These are phyloP conservation scores for Scalesia atractyloides DNA, from an alignment of 129 eudicot genomes.

Conservation along the genomic window DNA sequence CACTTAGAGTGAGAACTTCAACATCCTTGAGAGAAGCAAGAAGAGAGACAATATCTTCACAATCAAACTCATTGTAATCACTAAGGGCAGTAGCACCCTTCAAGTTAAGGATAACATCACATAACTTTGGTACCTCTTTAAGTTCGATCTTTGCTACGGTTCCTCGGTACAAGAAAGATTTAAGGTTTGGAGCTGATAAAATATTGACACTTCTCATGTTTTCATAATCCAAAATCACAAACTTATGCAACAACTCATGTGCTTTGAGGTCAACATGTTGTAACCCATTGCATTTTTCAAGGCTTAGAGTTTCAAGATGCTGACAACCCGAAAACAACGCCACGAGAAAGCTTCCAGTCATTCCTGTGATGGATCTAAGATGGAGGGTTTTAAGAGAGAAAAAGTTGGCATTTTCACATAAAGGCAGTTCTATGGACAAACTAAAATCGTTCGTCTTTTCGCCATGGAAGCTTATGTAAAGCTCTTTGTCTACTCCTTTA, in stretches of 20 bases:
- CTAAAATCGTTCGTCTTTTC: slow-evolving; percentile 7
- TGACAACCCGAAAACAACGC: slow-evolving; percentile 31
- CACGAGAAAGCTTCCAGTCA: slow-evolving; percentile 21
- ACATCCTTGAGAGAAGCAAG: slow-evolving; percentile 34
- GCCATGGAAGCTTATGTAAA: slow-evolving; percentile 34
- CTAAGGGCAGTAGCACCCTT: slow-evolving; percentile 7
- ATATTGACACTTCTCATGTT: slow-evolving; percentile 21
- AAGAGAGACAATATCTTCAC: slow-evolving; percentile 28
- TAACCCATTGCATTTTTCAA: slow-evolving; percentile 37
- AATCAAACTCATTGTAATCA: slow-evolving; percentile 25
- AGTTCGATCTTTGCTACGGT: slow-evolving; percentile 22
- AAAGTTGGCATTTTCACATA: slow-evolving; percentile 14
- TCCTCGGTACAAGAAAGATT: slow-evolving; percentile 31
- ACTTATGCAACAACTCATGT: slow-evolving; percentile 24
- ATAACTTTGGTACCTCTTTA: slow-evolving; percentile 21
- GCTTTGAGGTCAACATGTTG: slow-evolving; percentile 31
- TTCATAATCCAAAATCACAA: slow-evolving; percentile 34
- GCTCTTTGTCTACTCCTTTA: slow-evolving; percentile 38
- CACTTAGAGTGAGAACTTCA: slow-evolving; percentile 33
- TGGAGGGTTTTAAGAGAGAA: slow-evolving; percentile 32
- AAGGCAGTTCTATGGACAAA: slow-evolving; percentile 17
- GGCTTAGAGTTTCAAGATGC: slow-evolving; percentile 32
- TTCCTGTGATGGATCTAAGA: slow-evolving; percentile 32
- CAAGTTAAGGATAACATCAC: slow-evolving; percentile 34
- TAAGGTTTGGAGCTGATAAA: slow-evolving; percentile 30